Evolutionary conservation across 306 rosid species (phyloP).

Genomic region (Vigna nakashimae): DNA sequence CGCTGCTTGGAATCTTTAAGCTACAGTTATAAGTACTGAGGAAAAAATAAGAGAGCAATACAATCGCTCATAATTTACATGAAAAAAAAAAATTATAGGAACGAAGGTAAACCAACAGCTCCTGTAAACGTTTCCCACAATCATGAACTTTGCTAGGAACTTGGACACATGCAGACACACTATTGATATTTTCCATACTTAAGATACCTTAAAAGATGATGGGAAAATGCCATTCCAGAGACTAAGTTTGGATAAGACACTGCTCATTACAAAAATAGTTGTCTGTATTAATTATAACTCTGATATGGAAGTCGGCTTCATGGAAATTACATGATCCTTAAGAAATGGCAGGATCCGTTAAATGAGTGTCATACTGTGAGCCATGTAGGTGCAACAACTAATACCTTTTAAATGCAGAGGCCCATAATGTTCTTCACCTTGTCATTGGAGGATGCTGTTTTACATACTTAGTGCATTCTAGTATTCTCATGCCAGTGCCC

Average conservation of each 20-base stretch:
- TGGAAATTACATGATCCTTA: background rate
- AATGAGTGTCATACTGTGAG: slow-evolving; percentile 25
- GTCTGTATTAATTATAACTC: slow-evolving; percentile 12
- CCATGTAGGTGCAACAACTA: slow-evolving; percentile 1
- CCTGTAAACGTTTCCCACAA: background rate
- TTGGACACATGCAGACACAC: slow-evolving; percentile 21
- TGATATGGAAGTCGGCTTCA: background rate
- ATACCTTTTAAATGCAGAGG: slow-evolving; percentile 3
- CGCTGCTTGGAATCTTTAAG: background rate
- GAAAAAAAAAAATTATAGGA: background rate
- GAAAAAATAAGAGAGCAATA: background rate
- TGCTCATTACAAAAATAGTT: background rate
- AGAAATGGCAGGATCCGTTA: slow-evolving; percentile 13
- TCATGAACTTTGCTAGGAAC: slow-evolving; percentile 3
- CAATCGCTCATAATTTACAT: slow-evolving; percentile 33
- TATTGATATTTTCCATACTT: slow-evolving; percentile 1
- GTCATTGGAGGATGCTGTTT: slow-evolving; percentile 26
- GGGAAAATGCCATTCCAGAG: background rate
- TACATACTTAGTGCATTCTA: slow-evolving; percentile 4
- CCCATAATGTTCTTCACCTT: background rate
- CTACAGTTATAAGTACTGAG: background rate
- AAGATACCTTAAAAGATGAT: background rate
- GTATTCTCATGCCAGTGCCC: slow-evolving; percentile 44
- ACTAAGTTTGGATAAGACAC: background rate
- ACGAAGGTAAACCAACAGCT: background rate